Base-by-base conservation (phyloP, 805 yeast species). In the Lipomyces spencermartinsiae region DNA sequence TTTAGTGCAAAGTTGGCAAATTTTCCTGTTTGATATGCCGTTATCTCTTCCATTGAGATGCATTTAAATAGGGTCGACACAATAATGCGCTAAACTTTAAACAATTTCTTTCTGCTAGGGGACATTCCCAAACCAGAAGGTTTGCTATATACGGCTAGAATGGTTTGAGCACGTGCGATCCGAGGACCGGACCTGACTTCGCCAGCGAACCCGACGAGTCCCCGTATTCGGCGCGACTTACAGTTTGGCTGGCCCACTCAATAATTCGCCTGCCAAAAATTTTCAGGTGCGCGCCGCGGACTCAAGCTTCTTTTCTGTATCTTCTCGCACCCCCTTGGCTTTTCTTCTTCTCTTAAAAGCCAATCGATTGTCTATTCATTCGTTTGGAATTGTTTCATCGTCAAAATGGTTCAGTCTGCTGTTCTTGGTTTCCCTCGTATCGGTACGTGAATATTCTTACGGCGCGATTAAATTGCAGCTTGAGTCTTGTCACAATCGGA, bases 371-470 rank as follows among this genome's bases (percentile, higher is more conserved):
- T 43, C 49, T 55, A 34, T n/a, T 61, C 58, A 37, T 31, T 53
- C 63, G 49, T 25, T 46, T 22, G 62, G 22, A 31, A 55, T 16
- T 34, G 14, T 12, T n/a, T n/a, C 10, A 34, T 31, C 29, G 43
- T 54, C 39, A 85, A 69, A 78, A 94, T 94, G 98, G 98, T 94
- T 83, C 89, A 89, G 84, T 94, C 98, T 74, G 88, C 97, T 80
- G 96, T 95, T 78, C 88, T 95, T 84, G 99, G 99, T 83, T 95
- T 95, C 95, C 99, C 99, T 85, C 95, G 99, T 87, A 95, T 94
- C 80, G 75, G 74, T 71, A 53, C 12, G 74, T 63, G 16, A 1
- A 22, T 46, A 33, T 49, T 16, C 16, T 16, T 19, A 29, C 9
- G 19, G 54, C 10, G 16, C 6, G 22, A 29, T 10, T 29, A 8